Conservation (phyloP, 371 early-diverging fungal genomes). For the Batrachochytrium dendrobatidis region DNA sequence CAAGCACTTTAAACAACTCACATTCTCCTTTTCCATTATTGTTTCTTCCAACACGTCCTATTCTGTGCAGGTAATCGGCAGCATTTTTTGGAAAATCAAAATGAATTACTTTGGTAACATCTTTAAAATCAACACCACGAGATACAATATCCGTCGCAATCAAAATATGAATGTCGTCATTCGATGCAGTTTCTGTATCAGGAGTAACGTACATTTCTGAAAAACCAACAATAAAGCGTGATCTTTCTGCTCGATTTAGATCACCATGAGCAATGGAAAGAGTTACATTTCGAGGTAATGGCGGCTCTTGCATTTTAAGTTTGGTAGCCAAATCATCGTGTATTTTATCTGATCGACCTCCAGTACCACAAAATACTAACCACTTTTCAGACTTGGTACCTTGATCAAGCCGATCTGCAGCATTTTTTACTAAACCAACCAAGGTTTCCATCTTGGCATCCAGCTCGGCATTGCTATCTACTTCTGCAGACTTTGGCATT, state of each 20-base stretch:
- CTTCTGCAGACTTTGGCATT: not conserved
- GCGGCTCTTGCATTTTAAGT: too few relatives aligned
- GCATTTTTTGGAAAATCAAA: slow-evolving; percentile 87
- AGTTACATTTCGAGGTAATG: too few relatives aligned
- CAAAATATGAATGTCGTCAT: slow-evolving; percentile 27
- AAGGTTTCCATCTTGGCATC: not conserved
- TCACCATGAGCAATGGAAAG: slow-evolving; percentile 7
- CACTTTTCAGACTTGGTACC: not conserved
- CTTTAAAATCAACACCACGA: slow-evolving; percentile 80
- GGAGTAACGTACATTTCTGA: not conserved
- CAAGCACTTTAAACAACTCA: not conserved
- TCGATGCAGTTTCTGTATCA: not conserved
- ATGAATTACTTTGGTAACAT: slow-evolving; percentile 79
- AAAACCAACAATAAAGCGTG: slow-evolving; percentile 1
- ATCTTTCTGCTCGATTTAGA: not conserved
- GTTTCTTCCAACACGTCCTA: slow-evolving; percentile 80
- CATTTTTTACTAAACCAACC: not conserved
- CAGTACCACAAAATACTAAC: slow-evolving; percentile 1
- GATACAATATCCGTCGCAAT: slow-evolving; percentile 89
- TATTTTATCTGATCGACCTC: not conserved
- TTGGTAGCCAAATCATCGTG: too few relatives aligned
- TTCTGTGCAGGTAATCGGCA: slow-evolving; percentile 88
- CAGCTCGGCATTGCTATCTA: not conserved
- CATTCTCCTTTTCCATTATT: slow-evolving; percentile 61
- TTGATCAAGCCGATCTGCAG: not conserved